Percentiles rank a stretch among this genome's conserved stretches.
Conservation (phyloP, 768 basidiomycete genomes). For the Tricholoma bakamatsutake region DNA sequence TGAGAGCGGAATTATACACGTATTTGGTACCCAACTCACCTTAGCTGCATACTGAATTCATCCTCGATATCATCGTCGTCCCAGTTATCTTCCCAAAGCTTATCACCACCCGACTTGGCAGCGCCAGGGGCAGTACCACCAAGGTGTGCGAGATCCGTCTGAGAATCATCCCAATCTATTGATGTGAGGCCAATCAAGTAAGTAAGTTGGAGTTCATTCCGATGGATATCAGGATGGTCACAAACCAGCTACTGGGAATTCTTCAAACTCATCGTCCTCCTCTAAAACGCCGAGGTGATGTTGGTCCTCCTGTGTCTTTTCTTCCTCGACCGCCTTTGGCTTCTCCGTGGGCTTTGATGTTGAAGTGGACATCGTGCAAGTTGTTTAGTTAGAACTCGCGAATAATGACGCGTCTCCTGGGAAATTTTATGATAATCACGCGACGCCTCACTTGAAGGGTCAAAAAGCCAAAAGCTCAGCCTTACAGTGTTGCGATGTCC, state of each 20-base stretch:
- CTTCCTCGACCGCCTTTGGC: constrained; percentile 32
- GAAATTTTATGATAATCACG: constrained; percentile 1
- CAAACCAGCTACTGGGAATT: constrained; percentile 80
- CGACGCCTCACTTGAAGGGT: too few relatives aligned
- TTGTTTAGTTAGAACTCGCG: neutral
- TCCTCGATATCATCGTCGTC: constrained; percentile 99
- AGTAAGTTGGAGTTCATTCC: neutral
- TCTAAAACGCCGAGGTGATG: constrained; percentile 86
- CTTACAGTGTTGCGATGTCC: too few relatives aligned
- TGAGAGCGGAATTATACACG: neutral
- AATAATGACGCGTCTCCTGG: constrained; percentile 19
- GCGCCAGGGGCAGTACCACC: constrained; percentile 67
- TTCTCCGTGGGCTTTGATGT: constrained; percentile 41
- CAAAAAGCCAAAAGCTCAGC: too few relatives aligned
- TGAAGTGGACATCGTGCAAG: constrained; percentile 33
- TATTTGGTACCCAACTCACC: constrained; percentile 47
- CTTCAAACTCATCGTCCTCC: constrained; percentile 97
- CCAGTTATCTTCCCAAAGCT: constrained; percentile 99
- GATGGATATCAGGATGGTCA: constrained; percentile 3
- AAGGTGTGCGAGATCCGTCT: constrained; percentile 77
- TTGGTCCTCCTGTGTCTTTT: constrained; percentile 39
- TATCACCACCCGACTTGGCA: constrained; percentile 78
- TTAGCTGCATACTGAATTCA: constrained; percentile 91
- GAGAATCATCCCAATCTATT: constrained; percentile 81
- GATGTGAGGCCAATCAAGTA: neutral